These are phyloP conservation scores for Rhizophlyctis rosea DNA, from an alignment of 192 early-diverging fungal genomes.

Conservation along the genomic window DNA sequence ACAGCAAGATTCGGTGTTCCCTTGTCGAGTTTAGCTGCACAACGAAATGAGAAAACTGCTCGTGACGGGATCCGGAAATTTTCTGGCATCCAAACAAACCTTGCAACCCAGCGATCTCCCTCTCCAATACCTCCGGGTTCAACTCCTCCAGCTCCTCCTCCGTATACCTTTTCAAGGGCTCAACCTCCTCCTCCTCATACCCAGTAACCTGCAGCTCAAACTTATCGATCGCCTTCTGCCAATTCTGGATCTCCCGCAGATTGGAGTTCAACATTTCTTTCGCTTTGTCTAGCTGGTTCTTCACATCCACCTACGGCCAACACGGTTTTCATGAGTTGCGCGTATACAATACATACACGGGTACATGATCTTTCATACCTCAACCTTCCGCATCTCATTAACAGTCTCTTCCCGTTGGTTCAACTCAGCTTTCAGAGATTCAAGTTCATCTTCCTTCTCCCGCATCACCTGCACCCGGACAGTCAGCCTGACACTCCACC, in stretches of 20 bases:
- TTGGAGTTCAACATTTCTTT: constrained; percentile 14
- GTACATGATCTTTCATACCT: constrained; percentile 40
- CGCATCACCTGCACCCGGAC: constrained; percentile 51
- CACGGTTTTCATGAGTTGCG: background rate
- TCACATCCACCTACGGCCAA: constrained; percentile 18
- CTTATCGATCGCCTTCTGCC: constrained; percentile 25
- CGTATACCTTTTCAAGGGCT: constrained; percentile 50
- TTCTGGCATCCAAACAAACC: constrained; percentile 30
- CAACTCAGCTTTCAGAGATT: constrained; percentile 62
- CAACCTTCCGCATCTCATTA: constrained; percentile 59
- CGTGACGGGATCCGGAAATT: constrained; percentile 2
- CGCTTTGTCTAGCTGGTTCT: constrained; percentile 26
- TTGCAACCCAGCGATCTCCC: constrained; percentile 69
- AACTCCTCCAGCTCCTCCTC: constrained; percentile 64
- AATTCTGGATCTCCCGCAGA: constrained; percentile 15
- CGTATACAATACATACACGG: background rate
- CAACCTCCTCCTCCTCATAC: constrained; percentile 33
- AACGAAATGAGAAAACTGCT: constrained; percentile 21
- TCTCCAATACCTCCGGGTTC: constrained; percentile 62
- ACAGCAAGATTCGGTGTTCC: constrained; percentile 84
- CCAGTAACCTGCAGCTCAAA: constrained; percentile 36
- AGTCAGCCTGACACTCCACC: background rate
- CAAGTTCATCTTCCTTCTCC: constrained; percentile 65
- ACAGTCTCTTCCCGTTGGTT: constrained; percentile 53
- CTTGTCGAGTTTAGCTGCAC: constrained; percentile 38